These are phyloP conservation scores for Neurospora sp. DNA, from an alignment of 495 filamentous ascomycete species.

Conservation along the genomic window DNA sequence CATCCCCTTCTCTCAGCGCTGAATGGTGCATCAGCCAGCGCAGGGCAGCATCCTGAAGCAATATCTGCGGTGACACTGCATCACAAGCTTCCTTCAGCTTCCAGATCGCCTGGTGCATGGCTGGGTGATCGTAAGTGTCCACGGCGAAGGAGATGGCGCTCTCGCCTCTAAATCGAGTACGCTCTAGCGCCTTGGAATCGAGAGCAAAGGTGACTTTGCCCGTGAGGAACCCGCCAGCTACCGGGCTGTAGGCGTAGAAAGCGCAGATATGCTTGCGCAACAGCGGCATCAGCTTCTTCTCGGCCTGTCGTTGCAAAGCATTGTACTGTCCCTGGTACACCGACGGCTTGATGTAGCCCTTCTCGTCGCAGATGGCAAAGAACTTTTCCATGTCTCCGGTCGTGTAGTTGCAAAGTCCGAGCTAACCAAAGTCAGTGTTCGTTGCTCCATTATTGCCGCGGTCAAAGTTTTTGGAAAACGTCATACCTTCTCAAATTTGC, in stretches of 20 bases:
- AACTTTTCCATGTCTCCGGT: constrained; percentile 31
- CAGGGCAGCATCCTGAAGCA: constrained; percentile 34
- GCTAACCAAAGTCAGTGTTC: constrained; percentile 5
- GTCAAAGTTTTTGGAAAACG: neutral
- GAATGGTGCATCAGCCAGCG: constrained; percentile 47
- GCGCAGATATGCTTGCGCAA: constrained; percentile 32
- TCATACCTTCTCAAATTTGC: constrained; percentile 21
- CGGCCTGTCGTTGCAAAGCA: constrained; percentile 26
- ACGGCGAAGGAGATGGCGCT: constrained; percentile 24
- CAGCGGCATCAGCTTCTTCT: constrained; percentile 31
- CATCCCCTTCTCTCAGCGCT: constrained; percentile 39
- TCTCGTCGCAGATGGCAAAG: constrained; percentile 29
- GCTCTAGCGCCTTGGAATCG: constrained; percentile 25
- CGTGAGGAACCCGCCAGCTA: constrained; percentile 19
- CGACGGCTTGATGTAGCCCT: constrained; percentile 33
- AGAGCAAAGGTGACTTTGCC: constrained; percentile 13
- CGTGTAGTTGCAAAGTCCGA: constrained; percentile 39
- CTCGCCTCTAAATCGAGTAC: constrained; percentile 8
- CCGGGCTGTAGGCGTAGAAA: constrained; percentile 29
- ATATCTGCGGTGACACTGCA: neutral
- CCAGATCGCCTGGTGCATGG: constrained; percentile 27
- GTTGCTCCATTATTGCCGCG: neutral
- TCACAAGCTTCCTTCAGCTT: constrained; percentile 26
- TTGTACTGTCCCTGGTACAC: constrained; percentile 44
- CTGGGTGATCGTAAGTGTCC: constrained; percentile 32